These are phyloP conservation scores for Primulina huaijiensis DNA, from an alignment of 257 asterid species.

Conservation along the genomic window DNA sequence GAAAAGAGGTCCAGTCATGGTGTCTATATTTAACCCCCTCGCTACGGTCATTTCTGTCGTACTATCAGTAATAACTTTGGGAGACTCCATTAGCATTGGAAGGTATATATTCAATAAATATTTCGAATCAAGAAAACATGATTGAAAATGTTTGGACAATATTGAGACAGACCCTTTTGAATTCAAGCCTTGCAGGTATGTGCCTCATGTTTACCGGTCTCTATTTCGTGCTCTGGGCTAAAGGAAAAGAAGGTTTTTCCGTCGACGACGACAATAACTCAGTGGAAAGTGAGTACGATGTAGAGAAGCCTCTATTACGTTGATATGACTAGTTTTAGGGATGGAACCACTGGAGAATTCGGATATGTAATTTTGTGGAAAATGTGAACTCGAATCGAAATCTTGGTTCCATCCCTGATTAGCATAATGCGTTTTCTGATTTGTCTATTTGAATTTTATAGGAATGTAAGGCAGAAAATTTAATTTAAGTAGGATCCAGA, in stretches of 20 bases:
- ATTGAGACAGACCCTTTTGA: background rate
- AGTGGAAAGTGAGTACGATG: conserved; percentile 43
- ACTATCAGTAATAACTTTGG: conserved; percentile 52
- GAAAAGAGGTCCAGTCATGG: conserved; percentile 90
- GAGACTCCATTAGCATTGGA: conserved; percentile 52
- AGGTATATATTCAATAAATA: conserved; percentile 39
- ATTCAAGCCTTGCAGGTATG: conserved; percentile 75
- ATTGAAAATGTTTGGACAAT: background rate
- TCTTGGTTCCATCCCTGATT: background rate
- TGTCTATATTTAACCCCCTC: conserved; percentile 79
- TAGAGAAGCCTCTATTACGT: conserved; percentile 76
- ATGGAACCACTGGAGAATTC: background rate
- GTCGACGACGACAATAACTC: conserved; percentile 10
- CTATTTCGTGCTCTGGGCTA: conserved; percentile 85
- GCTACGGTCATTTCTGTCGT: conserved; percentile 67
- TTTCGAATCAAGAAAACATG: background rate
- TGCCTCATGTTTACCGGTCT: conserved; percentile 78
- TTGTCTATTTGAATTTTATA: too few relatives aligned
- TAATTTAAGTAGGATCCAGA: background rate
- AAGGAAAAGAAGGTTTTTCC: conserved; percentile 51
- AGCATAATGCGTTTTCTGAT: too few relatives aligned
- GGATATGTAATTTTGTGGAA: background rate
- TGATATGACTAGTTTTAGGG: conserved; percentile 26
- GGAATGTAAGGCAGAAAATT: background rate
- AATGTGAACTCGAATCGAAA: background rate